Conservation (phyloP, 2,329 filamentous ascomycete genomes). For the Cladophialophora immunda region DNA sequence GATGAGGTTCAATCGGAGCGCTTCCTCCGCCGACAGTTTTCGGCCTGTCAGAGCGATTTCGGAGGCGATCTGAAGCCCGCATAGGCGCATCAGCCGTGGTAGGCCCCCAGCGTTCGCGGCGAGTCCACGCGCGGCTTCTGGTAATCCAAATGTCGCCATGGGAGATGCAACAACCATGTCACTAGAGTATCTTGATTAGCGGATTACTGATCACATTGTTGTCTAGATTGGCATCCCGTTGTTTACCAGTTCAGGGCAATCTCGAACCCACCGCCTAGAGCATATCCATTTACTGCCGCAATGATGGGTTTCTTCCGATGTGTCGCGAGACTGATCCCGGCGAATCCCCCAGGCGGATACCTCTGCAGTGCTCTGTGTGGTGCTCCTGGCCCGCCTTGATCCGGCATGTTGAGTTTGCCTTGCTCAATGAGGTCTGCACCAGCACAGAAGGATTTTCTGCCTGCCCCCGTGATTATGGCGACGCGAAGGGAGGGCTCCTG, state of each 20-base stretch:
- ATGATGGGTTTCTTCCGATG: conserved; percentile 75
- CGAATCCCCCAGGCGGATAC: conserved; percentile 46
- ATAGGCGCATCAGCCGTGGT: conserved; percentile 69
- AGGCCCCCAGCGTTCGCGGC: conserved; percentile 74
- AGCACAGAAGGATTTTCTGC: conserved; percentile 52
- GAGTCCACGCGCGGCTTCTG: conserved; percentile 75
- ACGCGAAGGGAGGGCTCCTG: conserved; percentile 50
- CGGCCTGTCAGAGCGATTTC: conserved; percentile 76
- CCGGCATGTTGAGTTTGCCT: neutral
- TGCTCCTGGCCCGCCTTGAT: neutral
- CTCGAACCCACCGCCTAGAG: conserved; percentile 78
- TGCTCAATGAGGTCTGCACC: conserved; percentile 54
- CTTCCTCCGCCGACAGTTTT: conserved; percentile 65
- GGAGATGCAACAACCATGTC: conserved; percentile 72
- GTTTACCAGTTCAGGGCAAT: conserved; percentile 53
- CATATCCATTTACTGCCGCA: conserved; percentile 77
- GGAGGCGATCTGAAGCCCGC: conserved; percentile 72
- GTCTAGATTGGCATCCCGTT: neutral
- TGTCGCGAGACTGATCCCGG: conserved; percentile 60
- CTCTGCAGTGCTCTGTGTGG: conserved; percentile 24
- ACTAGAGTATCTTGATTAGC: conserved; percentile 1
- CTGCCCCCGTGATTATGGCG: conserved; percentile 52
- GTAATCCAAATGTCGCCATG: conserved; percentile 69
- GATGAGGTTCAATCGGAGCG: conserved; percentile 71
- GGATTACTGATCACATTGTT: neutral